Base-by-base conservation (phyloP, 805 yeast genomes). In the Candida xyloterini region DNA sequence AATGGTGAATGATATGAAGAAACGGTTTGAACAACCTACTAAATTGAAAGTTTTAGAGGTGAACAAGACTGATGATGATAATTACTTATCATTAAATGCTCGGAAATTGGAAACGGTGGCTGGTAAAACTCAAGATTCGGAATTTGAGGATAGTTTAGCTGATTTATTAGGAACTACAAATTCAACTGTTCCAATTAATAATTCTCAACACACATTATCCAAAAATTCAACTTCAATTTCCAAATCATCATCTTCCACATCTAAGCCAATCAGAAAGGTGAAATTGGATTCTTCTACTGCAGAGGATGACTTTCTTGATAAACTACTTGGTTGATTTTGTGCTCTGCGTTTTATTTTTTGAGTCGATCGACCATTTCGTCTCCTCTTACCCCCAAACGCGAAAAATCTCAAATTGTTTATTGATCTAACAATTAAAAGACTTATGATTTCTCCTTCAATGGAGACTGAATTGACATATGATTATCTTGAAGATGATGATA, bases 261-360 rank as follows among this genome's bases (percentile, higher is more conserved):
- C 20, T 6, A 23, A 23, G 7, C 25, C 25, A 7, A 10, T 23
- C 4, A 23, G 25, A 4, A 23, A 23, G 25, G 4, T 23, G 33
- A 34, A 26, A 33, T n/a, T 27, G 31, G 27, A 15, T 7, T 20
- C 24, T 15, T 16, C 29, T 5, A 33, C 27, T 22, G 16, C 7
- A 5, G 48, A 48, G 7, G 56, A 52, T 16, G 51, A 46, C 21
- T 52, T 52, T 35, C 38, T 52, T 15, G 49, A 50, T 28, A 44
- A 46, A 3, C 33, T 52, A 21, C 37, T 51, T 10, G 49, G 46
- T 9, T 45, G 29, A 33, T 5, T n/a, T n/a, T n/a, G n/a, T n/a
- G n/a, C n/a, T n/a, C 10, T 29, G 20, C 6, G 20, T 5, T 29
- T 22, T 23, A 21, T 26, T 20, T 18, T 11, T 11, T 10, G 13